Conservation (phyloP, 345 rosid genomes). For the Heritiera fomes region DNA sequence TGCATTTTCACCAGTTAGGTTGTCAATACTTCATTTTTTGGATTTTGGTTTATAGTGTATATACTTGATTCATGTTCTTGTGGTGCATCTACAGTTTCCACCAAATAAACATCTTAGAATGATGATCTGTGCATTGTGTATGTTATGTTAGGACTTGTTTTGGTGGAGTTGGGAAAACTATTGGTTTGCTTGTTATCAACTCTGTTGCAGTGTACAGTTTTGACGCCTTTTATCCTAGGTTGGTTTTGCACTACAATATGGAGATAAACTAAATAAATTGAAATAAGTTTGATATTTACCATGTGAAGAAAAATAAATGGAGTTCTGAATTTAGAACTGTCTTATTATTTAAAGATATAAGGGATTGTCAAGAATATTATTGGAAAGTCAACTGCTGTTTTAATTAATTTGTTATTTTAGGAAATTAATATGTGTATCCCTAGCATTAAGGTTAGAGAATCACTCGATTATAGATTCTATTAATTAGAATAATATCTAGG, state of each 20-base stretch:
- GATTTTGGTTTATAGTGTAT: background rate
- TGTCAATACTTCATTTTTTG: background rate
- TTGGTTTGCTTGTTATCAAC: background rate
- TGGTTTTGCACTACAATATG: background rate
- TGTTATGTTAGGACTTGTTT: constrained; percentile 1
- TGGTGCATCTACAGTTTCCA: background rate
- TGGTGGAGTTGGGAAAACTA: background rate
- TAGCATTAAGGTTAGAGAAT: too few species aligned
- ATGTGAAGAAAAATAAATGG: background rate
- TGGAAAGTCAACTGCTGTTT: too few species aligned
- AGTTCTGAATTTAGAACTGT: background rate
- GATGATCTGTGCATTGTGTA: background rate
- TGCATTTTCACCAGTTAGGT: background rate
- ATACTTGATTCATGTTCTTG: background rate
- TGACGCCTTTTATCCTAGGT: background rate
- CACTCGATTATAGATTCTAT: too few species aligned
- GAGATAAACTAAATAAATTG: background rate
- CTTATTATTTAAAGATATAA: background rate
- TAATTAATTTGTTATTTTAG: too few species aligned
- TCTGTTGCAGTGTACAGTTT: background rate
- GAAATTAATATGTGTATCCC: too few species aligned
- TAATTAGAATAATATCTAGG: too few species aligned
- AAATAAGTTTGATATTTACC: background rate
- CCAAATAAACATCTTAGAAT: background rate
- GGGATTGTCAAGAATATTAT: too few species aligned